Conservation (phyloP, 2,329 filamentous ascomycete genomes). For the Berkeleyomyces rouxiae region DNA sequence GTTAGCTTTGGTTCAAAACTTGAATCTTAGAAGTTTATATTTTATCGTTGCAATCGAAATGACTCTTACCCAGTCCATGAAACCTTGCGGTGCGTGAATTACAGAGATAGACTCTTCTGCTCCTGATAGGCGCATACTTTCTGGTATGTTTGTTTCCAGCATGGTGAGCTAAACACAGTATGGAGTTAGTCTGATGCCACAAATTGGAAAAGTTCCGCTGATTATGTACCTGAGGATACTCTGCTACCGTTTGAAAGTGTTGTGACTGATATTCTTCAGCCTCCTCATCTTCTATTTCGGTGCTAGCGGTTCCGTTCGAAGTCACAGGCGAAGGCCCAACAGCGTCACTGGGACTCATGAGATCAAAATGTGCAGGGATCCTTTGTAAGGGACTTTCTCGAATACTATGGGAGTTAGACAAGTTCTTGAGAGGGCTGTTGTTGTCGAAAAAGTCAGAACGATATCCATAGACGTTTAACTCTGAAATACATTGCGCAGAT, state of each 20-base stretch:
- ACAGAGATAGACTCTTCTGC: conserved; percentile 75
- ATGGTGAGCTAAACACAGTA: conserved; percentile 20
- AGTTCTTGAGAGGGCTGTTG: conserved; percentile 27
- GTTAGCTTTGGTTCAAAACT: background rate
- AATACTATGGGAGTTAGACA: conserved; percentile 28
- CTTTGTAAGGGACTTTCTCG: conserved; percentile 35
- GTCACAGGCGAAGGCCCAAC: conserved; percentile 74
- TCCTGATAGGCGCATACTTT: conserved; percentile 38
- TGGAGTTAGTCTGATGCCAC: background rate
- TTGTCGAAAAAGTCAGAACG: background rate
- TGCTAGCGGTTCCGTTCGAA: conserved; percentile 67
- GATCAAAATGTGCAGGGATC: conserved; percentile 35
- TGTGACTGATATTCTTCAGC: conserved; percentile 38
- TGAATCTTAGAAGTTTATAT: background rate
- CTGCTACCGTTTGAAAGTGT: background rate
- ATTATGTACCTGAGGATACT: conserved; percentile 9
- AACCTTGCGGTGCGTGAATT: conserved; percentile 77
- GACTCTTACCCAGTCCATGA: conserved; percentile 54
- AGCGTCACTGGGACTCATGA: conserved; percentile 48
- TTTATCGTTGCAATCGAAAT: background rate
- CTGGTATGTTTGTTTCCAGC: conserved; percentile 40
- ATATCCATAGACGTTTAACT: background rate
- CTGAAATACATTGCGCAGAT: no score
- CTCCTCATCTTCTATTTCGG: conserved; percentile 67
- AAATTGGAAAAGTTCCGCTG: background rate